Conservation (phyloP, 257 asterid species). For the Fraxinus excelsior region DNA sequence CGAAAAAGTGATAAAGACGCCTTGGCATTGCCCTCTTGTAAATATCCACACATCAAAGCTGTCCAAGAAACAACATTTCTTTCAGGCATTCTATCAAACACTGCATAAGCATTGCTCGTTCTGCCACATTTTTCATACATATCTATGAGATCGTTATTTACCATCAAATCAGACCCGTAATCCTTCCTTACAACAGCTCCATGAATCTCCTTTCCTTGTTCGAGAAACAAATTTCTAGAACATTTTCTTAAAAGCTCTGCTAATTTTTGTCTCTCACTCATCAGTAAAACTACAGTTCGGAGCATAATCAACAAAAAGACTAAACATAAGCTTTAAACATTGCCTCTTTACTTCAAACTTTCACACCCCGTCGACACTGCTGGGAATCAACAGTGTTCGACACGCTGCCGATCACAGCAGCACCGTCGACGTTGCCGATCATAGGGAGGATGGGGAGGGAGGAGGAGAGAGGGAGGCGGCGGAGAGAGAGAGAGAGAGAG, state of each 20-base stretch:
- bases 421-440: too few relatives aligned
- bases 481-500: too few relatives aligned
- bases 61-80: slow-evolving; percentile 71
- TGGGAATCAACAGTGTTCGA: too few relatives aligned
- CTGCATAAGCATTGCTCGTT: slow-evolving; percentile 25
- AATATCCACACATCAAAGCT: slow-evolving; percentile 51
- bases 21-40: slow-evolving; percentile 34
- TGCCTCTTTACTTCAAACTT: background rate
- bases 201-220: slow-evolving; percentile 54
- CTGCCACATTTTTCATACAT: slow-evolving; percentile 56
- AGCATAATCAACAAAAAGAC: slow-evolving; percentile 7
- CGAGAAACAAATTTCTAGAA: slow-evolving; percentile 37
- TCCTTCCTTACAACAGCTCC: slow-evolving; percentile 51
- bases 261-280: slow-evolving; percentile 44
- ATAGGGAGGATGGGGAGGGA: too few relatives aligned
- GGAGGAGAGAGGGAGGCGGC: too few relatives aligned
- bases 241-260: slow-evolving; percentile 51
- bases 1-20: slow-evolving; percentile 40
- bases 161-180: slow-evolving; percentile 44
- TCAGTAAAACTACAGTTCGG: slow-evolving; percentile 24
- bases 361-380: too few relatives aligned
- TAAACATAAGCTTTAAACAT: background rate
- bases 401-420: too few relatives aligned
- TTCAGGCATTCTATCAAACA: slow-evolving; percentile 60
- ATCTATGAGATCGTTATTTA: slow-evolving; percentile 46